Evolutionary conservation across 2,329 filamentous ascomycete species (phyloP), one percentile per base, ranked within the genome.

Genomic region (Beauveria asiatica): DNA sequence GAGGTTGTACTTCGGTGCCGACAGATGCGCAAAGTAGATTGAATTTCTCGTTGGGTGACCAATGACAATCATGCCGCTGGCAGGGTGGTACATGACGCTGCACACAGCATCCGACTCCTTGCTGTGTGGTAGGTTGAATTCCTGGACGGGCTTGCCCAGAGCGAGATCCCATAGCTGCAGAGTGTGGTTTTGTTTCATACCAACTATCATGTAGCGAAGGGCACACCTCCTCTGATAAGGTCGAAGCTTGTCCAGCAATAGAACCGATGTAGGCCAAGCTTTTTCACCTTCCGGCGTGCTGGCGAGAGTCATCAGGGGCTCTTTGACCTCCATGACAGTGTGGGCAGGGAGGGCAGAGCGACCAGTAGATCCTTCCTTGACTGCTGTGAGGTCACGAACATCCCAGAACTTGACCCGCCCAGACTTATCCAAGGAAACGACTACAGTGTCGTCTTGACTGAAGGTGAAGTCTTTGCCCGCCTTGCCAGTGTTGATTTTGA

Each of bases 331-430:
- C 52, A 91, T 78, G 1, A 85, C 79, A 27, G 77, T 80, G 58
- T 81, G 78, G 1, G 78, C 80, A 9, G 83, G 83, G 69, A 80
- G 71, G 1, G 81, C 80, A 59, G 74, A 76, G 63, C 78, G 76
- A 11, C 77, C 73, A 63, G 83, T 79, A 10, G 77, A 79, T 62
- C 72, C 76, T 63, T 82, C 78, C 67, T 79, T 78, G 63, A 74
- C 74, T 19, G 80, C 77, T 2, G 81, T 88, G 60, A 97, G 81
- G 62, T 89, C 85, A 62, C 89, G 89, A 65, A 97, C 90, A 72
- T 99, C 94, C 95, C 94, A 99, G 79, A 99, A 97, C 75, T 96
- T 94, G 76, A 97, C 87, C 63, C 91, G 87, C 52, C 94, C 95
- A 62, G 92, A 93, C 78, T 99, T 99, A 74, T 99, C 95, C 57